A percentile compares a stretch with the other conserved stretches of the same genome.
These are phyloP conservation scores for Aspergillus sp. DNA, from an alignment of 2,329 filamentous ascomycete species.

Conservation along the genomic window DNA sequence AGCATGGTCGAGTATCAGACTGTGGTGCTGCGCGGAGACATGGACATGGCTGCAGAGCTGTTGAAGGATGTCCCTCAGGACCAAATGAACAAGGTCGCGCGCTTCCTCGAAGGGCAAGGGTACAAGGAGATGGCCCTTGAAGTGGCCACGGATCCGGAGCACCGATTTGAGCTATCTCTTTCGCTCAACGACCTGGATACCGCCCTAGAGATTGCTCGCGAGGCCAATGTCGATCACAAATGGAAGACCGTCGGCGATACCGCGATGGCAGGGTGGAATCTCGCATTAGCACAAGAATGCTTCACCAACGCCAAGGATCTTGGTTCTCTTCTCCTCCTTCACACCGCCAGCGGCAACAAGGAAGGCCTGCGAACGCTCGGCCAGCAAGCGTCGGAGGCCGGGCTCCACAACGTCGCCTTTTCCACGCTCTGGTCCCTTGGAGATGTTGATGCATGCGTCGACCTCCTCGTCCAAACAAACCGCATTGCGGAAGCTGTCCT, in stretches of 20 bases:
- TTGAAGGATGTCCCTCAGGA: slow-evolving; percentile 77
- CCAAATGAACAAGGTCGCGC: slow-evolving; percentile 95
- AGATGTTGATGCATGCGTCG: slow-evolving; percentile 71
- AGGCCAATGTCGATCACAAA: slow-evolving; percentile 86
- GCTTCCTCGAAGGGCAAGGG: slow-evolving; percentile 93
- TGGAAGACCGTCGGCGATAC: slow-evolving; percentile 97
- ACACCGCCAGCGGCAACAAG: slow-evolving; percentile 74
- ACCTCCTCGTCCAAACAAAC: slow-evolving; percentile 68
- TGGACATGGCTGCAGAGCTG: slow-evolving; percentile 81
- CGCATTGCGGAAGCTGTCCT: slow-evolving; percentile 77
- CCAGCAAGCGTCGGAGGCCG: slow-evolving; percentile 62
- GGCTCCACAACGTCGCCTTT: slow-evolving; percentile 88
- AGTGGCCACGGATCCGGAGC: slow-evolving; percentile 87
- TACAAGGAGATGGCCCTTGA: slow-evolving; percentile 93
- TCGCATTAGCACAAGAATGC: slow-evolving; percentile 81
- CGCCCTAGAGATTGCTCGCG: slow-evolving; percentile 71
- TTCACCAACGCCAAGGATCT: slow-evolving; percentile 86
- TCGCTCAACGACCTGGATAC: slow-evolving; percentile 74
- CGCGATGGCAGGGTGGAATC: slow-evolving; percentile 76
- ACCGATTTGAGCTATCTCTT: slow-evolving; percentile 89
- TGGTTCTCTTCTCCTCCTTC: slow-evolving; percentile 76
- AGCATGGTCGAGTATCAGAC: slow-evolving; percentile 96
- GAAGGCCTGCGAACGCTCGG: slow-evolving; percentile 65
- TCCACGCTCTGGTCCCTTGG: slow-evolving; percentile 79
- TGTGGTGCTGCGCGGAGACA: slow-evolving; percentile 81